phyloP scores from a whole-genome alignment of 495 filamentous ascomycete genomes.

The Aspergillus avenaceus region DNA sequence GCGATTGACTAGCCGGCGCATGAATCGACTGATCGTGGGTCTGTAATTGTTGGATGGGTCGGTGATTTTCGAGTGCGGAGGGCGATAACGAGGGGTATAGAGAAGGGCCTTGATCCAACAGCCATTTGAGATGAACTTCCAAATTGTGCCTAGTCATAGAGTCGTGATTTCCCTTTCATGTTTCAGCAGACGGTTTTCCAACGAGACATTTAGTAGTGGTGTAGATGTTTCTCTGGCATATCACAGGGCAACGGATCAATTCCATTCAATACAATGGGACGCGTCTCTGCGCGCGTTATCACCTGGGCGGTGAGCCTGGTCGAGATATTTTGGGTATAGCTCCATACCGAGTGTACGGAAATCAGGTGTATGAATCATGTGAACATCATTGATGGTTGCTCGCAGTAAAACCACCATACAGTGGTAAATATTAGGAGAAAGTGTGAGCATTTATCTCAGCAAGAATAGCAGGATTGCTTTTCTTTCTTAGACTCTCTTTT shows the following conservation, averaged over 20 bases:
- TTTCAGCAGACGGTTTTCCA: slow-evolving; percentile 9
- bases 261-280: slow-evolving; percentile 2
- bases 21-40: slow-evolving; percentile 3
- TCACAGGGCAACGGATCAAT: slow-evolving; percentile 14
- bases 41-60: slow-evolving; percentile 13
- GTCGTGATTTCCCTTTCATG: slow-evolving; percentile 31
- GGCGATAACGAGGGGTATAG: slow-evolving; percentile 29
- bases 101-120: slow-evolving; percentile 39
- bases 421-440: too few relatives aligned
- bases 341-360: neutral
- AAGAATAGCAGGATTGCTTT: too few relatives aligned
- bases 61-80: slow-evolving; percentile 18
- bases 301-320: slow-evolving; percentile 19
- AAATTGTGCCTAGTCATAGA: slow-evolving; percentile 54
- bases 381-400: too few relatives aligned
- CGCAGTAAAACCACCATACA: too few relatives aligned
- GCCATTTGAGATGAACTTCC: slow-evolving; percentile 46
- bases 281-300: slow-evolving; percentile 21
- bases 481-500: too few relatives aligned
- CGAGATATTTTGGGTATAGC: neutral
- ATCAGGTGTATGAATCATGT: too few relatives aligned
- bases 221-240: neutral
- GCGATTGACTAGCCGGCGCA: slow-evolving; percentile 2
- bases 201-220: slow-evolving; percentile 8
- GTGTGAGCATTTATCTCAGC: too few relatives aligned